Base-by-base conservation (phyloP, 176 grass and related monocot species). In the Canna indica region DNA sequence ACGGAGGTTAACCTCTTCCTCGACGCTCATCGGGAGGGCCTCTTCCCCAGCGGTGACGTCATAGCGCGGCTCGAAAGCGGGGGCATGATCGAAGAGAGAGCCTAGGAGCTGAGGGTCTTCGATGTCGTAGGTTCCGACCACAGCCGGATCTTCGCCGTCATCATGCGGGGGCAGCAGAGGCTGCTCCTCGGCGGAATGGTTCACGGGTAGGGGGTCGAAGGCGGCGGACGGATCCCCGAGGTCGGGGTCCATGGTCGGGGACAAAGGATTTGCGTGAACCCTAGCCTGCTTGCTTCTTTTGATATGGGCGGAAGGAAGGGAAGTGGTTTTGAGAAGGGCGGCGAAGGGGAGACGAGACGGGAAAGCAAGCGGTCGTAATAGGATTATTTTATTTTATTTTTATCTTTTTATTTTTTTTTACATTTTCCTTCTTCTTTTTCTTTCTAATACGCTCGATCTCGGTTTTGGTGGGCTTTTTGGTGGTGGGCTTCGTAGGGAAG, bases 181-280 rank as follows among this genome's bases (percentile, higher is more conserved):
- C 33, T 11, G 34, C 20, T 66, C 34, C 25, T 15, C 57, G 57
- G 27, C 11, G 57, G 57, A 60, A n/a, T 66, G 35, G 63, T 66
- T 8, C 20, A 16, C 35, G 18, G 63, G 35, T 24, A 22, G 20
- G 34, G 35, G 63, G 35, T 20, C 5, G 33, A 12, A 36, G 34
- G 7, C 17, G 33, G 22, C 35, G 17, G 35, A 16, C 11, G 20
- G 26, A 39, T 66, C 63, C 34, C 63, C 63, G 33, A 24, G 13
- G 31, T 24, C 22, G 33, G 63, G 63, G 16, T 66, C 63, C 63
- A 66, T 66, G 35, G 35, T 39, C 35, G 63, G 63, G 39, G 63
- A 66, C 33, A 17, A 6, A 66, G 63, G 35, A 18, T 25, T 66
- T 29, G 18, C 1, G 33, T 34, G 33, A 66, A 38, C 63, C 35